These are phyloP conservation scores for Marchantia paleacea DNA, from an alignment of 225 moss, liverwort and hornwort genomes.

Conservation along the genomic window DNA sequence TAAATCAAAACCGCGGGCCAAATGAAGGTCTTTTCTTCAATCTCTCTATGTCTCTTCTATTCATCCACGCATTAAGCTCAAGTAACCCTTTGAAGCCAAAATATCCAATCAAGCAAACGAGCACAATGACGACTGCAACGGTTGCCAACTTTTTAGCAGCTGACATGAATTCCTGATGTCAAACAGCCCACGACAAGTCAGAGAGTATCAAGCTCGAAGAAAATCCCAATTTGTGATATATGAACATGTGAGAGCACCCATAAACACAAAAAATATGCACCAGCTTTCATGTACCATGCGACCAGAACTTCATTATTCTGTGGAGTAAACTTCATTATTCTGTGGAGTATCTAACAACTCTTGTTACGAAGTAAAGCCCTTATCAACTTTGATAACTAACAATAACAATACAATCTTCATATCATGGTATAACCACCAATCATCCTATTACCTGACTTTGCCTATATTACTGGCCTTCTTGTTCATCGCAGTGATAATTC, in stretches of 20 bases:
- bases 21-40: conserved; percentile 23
- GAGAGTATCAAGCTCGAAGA: background rate
- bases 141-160: conserved; percentile 22
- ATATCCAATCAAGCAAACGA: conserved; percentile 21
- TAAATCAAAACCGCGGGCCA: background rate
- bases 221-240: too few species aligned
- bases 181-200: background rate
- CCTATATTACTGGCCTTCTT: too few species aligned
- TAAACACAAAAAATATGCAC: background rate
- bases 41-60: conserved; percentile 35
- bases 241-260: background rate
- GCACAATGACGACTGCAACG: background rate
- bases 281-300: background rate
- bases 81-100: conserved; percentile 22
- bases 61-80: conserved; percentile 42
- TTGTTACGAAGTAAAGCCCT: too few species aligned
- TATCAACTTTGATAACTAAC: too few species aligned
- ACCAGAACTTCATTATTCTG: background rate
- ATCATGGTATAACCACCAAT: too few species aligned
- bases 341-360: background rate
- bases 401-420: too few species aligned
- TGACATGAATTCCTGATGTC: conserved; percentile 27
- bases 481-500: too few species aligned
- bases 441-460: too few species aligned
- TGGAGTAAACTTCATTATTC: too few species aligned